Evolutionary conservation across 2,329 filamentous ascomycete species (phyloP).

Genomic region (Eutypa lata): DNA sequence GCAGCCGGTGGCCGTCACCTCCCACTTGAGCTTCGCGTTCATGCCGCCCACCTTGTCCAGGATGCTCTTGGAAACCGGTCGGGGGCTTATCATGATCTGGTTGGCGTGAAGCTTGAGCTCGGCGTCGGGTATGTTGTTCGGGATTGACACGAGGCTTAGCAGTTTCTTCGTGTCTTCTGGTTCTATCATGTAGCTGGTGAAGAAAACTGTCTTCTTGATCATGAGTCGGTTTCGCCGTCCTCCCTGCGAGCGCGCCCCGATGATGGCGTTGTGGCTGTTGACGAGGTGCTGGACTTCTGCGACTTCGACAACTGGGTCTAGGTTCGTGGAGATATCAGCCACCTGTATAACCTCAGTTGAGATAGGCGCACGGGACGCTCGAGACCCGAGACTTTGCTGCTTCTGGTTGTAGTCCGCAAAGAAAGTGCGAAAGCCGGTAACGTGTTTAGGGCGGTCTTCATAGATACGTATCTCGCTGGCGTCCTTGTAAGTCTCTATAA

Average conservation of each 20-base stretch:
- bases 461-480: constrained; percentile 81
- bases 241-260: constrained; percentile 37
- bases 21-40: constrained; percentile 79
- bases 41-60: constrained; percentile 84
- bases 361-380: constrained; percentile 61
- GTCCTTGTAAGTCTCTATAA: constrained; percentile 81
- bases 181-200: constrained; percentile 85
- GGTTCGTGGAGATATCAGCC: constrained; percentile 63
- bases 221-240: constrained; percentile 48
- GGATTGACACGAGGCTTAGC: constrained; percentile 65
- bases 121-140: constrained; percentile 56
- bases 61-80: constrained; percentile 67
- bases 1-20: constrained; percentile 71
- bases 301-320: constrained; percentile 30
- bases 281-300: constrained; percentile 74
- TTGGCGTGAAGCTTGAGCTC: constrained; percentile 83
- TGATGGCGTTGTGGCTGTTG: constrained; percentile 73
- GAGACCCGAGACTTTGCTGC: constrained; percentile 44
- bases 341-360: constrained; percentile 83
- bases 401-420: constrained; percentile 71
- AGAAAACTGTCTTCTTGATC: constrained; percentile 86
- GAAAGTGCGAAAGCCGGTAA: constrained; percentile 81
- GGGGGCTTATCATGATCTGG: constrained; percentile 84
- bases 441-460: constrained; percentile 65
- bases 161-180: constrained; percentile 69